Evolutionary conservation across 1,139 yeast genomes (phyloP).

Genomic region (Debaryomyces psychrophilus): DNA sequence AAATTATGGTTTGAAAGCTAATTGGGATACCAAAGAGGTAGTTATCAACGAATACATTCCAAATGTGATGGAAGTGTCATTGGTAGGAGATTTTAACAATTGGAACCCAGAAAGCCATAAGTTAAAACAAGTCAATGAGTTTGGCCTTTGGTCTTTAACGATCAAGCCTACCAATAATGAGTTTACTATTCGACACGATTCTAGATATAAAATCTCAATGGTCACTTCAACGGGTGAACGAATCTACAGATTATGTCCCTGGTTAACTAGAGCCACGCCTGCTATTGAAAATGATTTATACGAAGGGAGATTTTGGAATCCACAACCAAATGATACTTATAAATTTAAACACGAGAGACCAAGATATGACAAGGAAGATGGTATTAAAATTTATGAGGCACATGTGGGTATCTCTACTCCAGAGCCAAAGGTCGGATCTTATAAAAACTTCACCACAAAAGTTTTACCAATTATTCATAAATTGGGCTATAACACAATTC

Average conservation of each 20-base stretch:
- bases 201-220: constrained; percentile 75
- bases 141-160: constrained; percentile 68
- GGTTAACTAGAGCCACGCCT: constrained; percentile 84
- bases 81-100: constrained; percentile 87
- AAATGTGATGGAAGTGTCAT: constrained; percentile 69
- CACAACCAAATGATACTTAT: constrained; percentile 49
- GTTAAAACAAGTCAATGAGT: constrained; percentile 56
- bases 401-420: constrained; percentile 95
- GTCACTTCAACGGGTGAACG: constrained; percentile 67
- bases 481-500: constrained; percentile 90
- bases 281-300: constrained; percentile 51
- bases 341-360: constrained; percentile 69
- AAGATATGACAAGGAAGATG: constrained; percentile 43
- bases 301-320: constrained; percentile 95
- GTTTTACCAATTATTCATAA: constrained; percentile 82
- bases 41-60: constrained; percentile 87
- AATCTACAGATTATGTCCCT: constrained; percentile 84
- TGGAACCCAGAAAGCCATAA: constrained; percentile 71
- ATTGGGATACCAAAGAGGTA: constrained; percentile 53
- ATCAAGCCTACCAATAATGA: constrained; percentile 57
- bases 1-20: constrained; percentile 74
- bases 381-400: constrained; percentile 87
- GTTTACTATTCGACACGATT: constrained; percentile 77
- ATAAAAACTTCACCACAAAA: constrained; percentile 78
- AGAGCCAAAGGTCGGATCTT: constrained; percentile 81